Evolutionary conservation across 345 rosid genomes (phyloP).

Genomic region (Aquilaria sinensis): DNA sequence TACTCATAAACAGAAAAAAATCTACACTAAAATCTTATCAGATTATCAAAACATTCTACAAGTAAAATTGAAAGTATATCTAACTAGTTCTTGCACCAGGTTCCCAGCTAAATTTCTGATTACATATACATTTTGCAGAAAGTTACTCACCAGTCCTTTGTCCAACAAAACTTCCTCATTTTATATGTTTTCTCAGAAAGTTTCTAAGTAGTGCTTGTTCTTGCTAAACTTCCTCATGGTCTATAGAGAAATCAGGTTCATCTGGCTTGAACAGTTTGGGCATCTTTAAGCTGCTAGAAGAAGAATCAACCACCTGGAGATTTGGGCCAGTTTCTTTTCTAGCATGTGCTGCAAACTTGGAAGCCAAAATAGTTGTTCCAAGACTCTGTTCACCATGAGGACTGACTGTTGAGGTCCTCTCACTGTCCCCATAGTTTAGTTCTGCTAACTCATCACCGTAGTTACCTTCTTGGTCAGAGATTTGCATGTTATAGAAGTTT

Average conservation of each 20-base stretch:
- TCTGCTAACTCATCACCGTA: conserved; percentile 22
- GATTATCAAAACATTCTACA: too few relatives aligned
- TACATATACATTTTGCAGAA: too few relatives aligned
- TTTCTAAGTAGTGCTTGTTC: conserved; percentile 15
- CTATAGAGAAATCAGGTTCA: conserved; percentile 59
- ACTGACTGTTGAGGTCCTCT: conserved; percentile 12
- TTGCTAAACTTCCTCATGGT: conserved; percentile 29
- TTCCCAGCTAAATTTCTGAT: too few relatives aligned
- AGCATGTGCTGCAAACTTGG: conserved; percentile 62
- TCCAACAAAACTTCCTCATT: too few relatives aligned
- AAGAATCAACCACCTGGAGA: conserved; percentile 27
- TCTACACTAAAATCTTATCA: too few relatives aligned
- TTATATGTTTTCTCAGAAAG: not conserved
- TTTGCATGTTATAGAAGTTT: conserved; percentile 23
- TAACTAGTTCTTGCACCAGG: too few relatives aligned
- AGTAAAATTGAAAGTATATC: too few relatives aligned
- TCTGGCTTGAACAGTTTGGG: conserved; percentile 73
- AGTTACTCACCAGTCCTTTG: too few relatives aligned
- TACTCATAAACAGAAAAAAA: too few relatives aligned
- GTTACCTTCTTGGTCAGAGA: conserved; percentile 22
- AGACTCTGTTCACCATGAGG: conserved; percentile 28
- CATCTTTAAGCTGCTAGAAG: conserved; percentile 59
- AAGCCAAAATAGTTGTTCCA: conserved; percentile 61
- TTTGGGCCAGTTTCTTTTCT: conserved; percentile 30
- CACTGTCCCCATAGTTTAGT: conserved; percentile 15